Evolutionary conservation across 225 moss, liverwort and hornwort species (phyloP).

Genomic region (Antitrichia curtipendula): DNA sequence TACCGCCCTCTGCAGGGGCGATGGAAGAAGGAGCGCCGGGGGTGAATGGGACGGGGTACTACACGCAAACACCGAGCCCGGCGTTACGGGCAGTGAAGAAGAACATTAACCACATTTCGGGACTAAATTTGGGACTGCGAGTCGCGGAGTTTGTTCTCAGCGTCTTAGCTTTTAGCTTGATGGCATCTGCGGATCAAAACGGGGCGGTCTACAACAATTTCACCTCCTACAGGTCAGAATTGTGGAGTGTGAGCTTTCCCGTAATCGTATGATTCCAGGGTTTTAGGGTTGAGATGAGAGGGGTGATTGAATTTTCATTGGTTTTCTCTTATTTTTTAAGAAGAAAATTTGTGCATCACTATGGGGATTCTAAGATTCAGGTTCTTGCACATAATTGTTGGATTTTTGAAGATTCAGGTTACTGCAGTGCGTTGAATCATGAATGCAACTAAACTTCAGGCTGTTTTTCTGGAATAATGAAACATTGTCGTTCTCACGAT

Average conservation of each 20-base stretch:
- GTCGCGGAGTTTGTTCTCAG: slow-evolving; percentile 20
- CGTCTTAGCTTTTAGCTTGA: slow-evolving; percentile 30
- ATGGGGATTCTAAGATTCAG: background rate
- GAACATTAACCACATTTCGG: slow-evolving; percentile 25
- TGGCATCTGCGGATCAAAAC: slow-evolving; percentile 32
- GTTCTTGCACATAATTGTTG: background rate
- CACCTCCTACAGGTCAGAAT: slow-evolving; percentile 36
- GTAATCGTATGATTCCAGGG: background rate
- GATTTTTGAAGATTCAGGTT: background rate
- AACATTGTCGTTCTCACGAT: background rate
- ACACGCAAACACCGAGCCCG: slow-evolving; percentile 20
- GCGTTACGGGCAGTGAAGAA: slow-evolving; percentile 27
- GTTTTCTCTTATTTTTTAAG: background rate
- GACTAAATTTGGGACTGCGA: slow-evolving; percentile 30
- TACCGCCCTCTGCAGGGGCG: background rate
- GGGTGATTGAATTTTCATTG: background rate
- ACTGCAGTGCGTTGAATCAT: background rate
- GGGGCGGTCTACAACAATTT: slow-evolving; percentile 33
- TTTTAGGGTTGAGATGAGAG: background rate
- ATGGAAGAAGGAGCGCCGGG: slow-evolving; percentile 1
- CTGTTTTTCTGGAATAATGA: background rate
- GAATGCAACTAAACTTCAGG: background rate
- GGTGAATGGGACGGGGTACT: background rate
- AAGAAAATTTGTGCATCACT: background rate
- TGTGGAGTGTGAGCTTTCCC: background rate